These are phyloP conservation scores for Neopestalotiopsis sp. DNA, from an alignment of 2,329 filamentous ascomycete genomes.

Conservation along the genomic window DNA sequence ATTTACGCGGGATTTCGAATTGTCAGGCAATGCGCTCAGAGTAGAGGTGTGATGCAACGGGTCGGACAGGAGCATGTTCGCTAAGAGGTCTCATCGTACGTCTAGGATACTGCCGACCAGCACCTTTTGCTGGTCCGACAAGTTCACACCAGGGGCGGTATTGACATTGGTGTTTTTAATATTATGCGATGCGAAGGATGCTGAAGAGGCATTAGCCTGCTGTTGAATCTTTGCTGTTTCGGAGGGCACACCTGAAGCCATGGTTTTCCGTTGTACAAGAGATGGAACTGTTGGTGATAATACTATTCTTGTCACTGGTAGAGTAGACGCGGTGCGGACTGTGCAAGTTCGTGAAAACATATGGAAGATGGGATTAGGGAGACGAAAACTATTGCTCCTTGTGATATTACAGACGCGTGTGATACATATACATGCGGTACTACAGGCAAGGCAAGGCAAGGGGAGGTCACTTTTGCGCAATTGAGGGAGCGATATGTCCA, in stretches of 20 bases:
- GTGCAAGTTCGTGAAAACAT: not conserved
- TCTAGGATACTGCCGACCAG: conserved; percentile 64
- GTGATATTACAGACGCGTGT: not conserved
- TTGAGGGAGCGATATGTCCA: no score
- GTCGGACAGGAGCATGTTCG: not conserved
- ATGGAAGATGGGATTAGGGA: not conserved
- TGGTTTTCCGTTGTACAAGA: conserved; percentile 21
- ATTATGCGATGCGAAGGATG: conserved; percentile 34
- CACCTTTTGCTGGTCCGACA: conserved; percentile 55
- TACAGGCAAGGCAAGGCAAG: not conserved
- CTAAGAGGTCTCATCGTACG: conserved; percentile 31
- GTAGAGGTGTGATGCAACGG: not conserved
- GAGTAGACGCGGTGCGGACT: not conserved
- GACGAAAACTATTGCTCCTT: not conserved
- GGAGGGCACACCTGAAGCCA: conserved; percentile 35
- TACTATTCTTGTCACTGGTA: not conserved
- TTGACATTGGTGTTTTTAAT: conserved; percentile 62
- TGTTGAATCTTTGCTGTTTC: conserved; percentile 32
- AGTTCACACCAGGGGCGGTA: conserved; percentile 53
- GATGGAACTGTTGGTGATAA: not conserved
- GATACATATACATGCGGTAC: not conserved
- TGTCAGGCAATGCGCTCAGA: no score
- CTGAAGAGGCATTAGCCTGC: conserved; percentile 17
- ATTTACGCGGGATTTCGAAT: no score
- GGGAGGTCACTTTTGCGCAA: no score